phyloP scores from a whole-genome alignment of 2,329 filamentous ascomycete genomes.

The Exophiala sp. region DNA sequence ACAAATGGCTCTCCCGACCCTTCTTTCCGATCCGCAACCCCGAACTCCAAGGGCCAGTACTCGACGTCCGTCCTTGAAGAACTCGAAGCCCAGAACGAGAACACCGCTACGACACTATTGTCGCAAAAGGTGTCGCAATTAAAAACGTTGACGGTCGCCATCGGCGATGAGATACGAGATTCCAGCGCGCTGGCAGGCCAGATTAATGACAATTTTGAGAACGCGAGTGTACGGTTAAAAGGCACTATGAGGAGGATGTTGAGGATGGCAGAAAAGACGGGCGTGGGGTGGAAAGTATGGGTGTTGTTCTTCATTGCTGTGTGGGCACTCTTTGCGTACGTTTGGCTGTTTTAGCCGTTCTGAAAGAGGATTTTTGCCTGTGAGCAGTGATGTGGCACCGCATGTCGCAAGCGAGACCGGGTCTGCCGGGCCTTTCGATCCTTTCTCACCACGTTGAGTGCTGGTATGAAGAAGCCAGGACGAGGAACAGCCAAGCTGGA shows the following conservation, averaged over 20 bases:
- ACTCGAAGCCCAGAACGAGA: conserved; percentile 92
- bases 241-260: conserved; percentile 98
- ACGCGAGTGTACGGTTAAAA: conserved; percentile 71
- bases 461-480: too few species aligned
- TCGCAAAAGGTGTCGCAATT: conserved; percentile 29
- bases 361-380: background rate
- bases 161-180: conserved; percentile 92
- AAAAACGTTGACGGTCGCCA: conserved; percentile 77
- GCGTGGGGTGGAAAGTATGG: conserved; percentile 97
- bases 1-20: conserved; percentile 12
- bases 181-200: conserved; percentile 84
- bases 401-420: background rate
- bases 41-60: conserved; percentile 70
- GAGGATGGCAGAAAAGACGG: conserved; percentile 87
- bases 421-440: background rate
- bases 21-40: conserved; percentile 21
- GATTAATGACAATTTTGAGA: conserved; percentile 94
- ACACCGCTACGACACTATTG: conserved; percentile 53
- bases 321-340: conserved; percentile 79
- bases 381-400: too few species aligned
- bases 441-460: too few species aligned
- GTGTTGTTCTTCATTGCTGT: conserved; percentile 82
- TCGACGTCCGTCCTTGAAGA: conserved; percentile 87
- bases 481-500: too few species aligned
- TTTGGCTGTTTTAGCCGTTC: conserved; percentile 72